Base-by-base conservation (phyloP, 1,284 basidiomycete species). In the Ganoderma boninense region DNA sequence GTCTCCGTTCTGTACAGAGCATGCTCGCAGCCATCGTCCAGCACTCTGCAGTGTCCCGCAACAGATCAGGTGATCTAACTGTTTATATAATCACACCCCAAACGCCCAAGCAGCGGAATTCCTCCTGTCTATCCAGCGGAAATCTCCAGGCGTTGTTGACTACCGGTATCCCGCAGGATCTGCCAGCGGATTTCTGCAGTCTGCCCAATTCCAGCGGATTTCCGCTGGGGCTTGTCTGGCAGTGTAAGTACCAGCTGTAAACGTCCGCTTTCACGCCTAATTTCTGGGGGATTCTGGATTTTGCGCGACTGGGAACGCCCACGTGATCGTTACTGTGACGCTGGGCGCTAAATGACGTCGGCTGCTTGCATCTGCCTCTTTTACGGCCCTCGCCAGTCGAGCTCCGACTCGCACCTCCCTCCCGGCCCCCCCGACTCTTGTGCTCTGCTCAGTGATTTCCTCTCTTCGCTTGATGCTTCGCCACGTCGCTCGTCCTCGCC, bases 381-480 rank as follows among this genome's bases (percentile, higher is more conserved):
- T 32, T 32, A 32, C 32, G 26, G 26, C 26, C 26, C 26, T 29
- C 26, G 26, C 26, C 26, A 2, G 32, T 32, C 44, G 20, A 23
- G 1, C 11, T 49, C 20, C 10, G 46, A 23, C 46, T 23, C 46
- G 10, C n/a, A 23, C 20, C 44, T 32, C 32, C 32, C 32, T 32
- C 18, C 18, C 44, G 18, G 18, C 6, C 44, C 6, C 44, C 6
- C 20, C 44, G 44, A n/a, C 46, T 49, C 49, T 54, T 14, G n/a
- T 26, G 23, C 49, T 54, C 23, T 54, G 10, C 11, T 13, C 10
- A 14, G 49, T 57, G 29, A 6, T 49, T 49, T 13, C 46, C 1
- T 0, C 46, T 49, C 54, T 35, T 13, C 20, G 26, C 54, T 62
- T 68, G 40, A 73, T 73, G 72, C 64, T 73, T 2, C 32, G 56